phyloP scores from a whole-genome alignment of 2,329 filamentous ascomycete species.

The Epichloe sylvatica region DNA sequence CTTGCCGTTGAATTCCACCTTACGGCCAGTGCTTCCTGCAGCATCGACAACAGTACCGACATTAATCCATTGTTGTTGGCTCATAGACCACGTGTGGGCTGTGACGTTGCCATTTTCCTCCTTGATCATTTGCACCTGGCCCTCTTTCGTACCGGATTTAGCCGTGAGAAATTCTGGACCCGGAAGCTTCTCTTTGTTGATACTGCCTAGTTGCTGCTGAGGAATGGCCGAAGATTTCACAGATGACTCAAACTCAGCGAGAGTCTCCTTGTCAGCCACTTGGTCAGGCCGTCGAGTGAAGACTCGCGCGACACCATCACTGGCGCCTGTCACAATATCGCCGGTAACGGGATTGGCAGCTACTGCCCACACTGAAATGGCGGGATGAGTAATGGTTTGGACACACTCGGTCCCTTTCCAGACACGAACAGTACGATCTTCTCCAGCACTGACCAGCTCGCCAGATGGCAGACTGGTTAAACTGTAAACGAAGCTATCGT shows the following conservation, averaged over 20 bases:
- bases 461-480: constrained; percentile 65
- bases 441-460: constrained; percentile 79
- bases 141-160: constrained; percentile 85
- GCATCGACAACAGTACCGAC: constrained; percentile 92
- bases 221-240: constrained; percentile 77
- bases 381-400: constrained; percentile 93
- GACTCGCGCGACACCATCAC: constrained; percentile 71
- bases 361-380: constrained; percentile 91
- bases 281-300: constrained; percentile 64
- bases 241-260: constrained; percentile 66
- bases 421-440: constrained; percentile 84
- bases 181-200: constrained; percentile 86
- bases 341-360: constrained; percentile 70
- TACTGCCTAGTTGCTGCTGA: constrained; percentile 64
- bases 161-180: constrained; percentile 73
- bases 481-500: constrained; percentile 91
- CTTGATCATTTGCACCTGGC: constrained; percentile 83
- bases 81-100: constrained; percentile 73
- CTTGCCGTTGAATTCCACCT: constrained; percentile 64
- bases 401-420: constrained; percentile 76
- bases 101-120: constrained; percentile 70
- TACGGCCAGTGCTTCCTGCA: constrained; percentile 67
- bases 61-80: constrained; percentile 62
- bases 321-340: constrained; percentile 87
- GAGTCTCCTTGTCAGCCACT: constrained; percentile 51